Evolutionary conservation across 495 filamentous ascomycete genomes (phyloP).

Genomic region (Penicillium steckii): DNA sequence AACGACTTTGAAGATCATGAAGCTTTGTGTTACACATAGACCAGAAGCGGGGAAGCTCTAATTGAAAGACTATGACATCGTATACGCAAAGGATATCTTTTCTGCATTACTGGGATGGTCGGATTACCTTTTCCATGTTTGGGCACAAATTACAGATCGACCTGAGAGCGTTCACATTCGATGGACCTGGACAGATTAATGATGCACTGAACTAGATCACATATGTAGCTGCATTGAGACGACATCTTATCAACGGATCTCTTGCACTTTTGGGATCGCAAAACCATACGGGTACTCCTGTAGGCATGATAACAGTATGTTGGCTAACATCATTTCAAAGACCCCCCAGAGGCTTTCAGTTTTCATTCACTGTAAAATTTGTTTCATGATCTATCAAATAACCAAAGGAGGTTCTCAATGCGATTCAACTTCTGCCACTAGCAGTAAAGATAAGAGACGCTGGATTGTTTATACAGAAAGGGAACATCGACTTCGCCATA

Average conservation of each 20-base stretch:
- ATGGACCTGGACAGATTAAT: background rate
- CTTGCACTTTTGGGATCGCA: too few relatives aligned
- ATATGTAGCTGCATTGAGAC: background rate
- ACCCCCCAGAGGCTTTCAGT: background rate
- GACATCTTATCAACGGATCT: background rate
- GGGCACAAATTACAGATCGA: slow-evolving; percentile 23
- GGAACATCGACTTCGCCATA: slow-evolving; percentile 21
- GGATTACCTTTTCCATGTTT: slow-evolving; percentile 29
- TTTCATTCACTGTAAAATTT: background rate
- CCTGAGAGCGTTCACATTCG: too few relatives aligned
- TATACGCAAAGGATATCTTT: slow-evolving; percentile 18
- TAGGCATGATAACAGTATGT: too few relatives aligned
- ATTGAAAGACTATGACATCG: slow-evolving; percentile 3
- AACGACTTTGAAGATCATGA: background rate
- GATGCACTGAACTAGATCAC: background rate
- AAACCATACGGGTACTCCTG: too few relatives aligned
- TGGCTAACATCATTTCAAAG: too few relatives aligned
- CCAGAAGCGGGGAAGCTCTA: slow-evolving; percentile 20
- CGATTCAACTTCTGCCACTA: background rate
- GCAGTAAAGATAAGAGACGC: slow-evolving; percentile 8
- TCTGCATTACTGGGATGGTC: slow-evolving; percentile 10
- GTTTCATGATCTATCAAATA: background rate
- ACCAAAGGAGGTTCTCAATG: background rate
- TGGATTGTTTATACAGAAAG: slow-evolving; percentile 30
- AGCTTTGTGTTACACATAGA: slow-evolving; percentile 6